Percentiles rank a stretch among this genome's conserved stretches.
phyloP scores from a whole-genome alignment of 352 stramenopile genomes.

The Saprolegnia parasitica region DNA sequence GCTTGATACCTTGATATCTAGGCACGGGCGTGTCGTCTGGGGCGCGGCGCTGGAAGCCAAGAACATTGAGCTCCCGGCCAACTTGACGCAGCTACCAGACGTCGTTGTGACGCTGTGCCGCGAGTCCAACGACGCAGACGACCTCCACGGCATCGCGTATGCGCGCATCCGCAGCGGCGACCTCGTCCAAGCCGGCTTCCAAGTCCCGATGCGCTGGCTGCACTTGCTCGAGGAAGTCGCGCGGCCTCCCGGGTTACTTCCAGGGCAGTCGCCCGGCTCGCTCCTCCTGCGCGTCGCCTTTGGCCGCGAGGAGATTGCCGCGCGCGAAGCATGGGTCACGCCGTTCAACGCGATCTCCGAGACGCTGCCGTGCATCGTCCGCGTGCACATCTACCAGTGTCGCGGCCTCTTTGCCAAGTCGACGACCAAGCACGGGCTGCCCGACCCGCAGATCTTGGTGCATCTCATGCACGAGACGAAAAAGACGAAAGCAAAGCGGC shows the following conservation, averaged over 20 bases:
- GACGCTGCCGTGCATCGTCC: conserved; percentile 47
- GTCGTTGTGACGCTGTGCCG: conserved; percentile 62
- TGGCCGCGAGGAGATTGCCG: conserved; percentile 60
- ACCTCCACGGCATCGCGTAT: conserved; percentile 55
- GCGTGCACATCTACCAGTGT: conserved; percentile 83
- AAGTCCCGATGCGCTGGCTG: conserved; percentile 47
- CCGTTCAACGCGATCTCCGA: conserved; percentile 42
- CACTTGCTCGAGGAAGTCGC: conserved; percentile 53
- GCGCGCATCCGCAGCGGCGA: conserved; percentile 42
- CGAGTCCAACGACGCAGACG: conserved; percentile 46
- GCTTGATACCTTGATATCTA: conserved; percentile 37
- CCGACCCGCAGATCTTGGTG: conserved; percentile 77
- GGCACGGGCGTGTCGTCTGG: conserved; percentile 16
- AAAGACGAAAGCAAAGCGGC: conserved; percentile 42
- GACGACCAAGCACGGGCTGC: conserved; percentile 36
- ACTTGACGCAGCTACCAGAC: conserved; percentile 66
- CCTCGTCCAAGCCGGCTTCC: conserved; percentile 44
- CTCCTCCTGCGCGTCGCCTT: conserved; percentile 59
- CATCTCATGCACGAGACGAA: conserved; percentile 59
- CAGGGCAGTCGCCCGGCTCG: conserved; percentile 46
- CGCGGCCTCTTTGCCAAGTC: conserved; percentile 45
- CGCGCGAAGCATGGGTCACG: conserved; percentile 47
- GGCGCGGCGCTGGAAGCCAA: conserved; percentile 12
- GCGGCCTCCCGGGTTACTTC: conserved; percentile 54
- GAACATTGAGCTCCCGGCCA: conserved; percentile 47